These are phyloP conservation scores for Fusarium sp. DNA, from an alignment of 2,329 filamentous ascomycete genomes.

Conservation along the genomic window DNA sequence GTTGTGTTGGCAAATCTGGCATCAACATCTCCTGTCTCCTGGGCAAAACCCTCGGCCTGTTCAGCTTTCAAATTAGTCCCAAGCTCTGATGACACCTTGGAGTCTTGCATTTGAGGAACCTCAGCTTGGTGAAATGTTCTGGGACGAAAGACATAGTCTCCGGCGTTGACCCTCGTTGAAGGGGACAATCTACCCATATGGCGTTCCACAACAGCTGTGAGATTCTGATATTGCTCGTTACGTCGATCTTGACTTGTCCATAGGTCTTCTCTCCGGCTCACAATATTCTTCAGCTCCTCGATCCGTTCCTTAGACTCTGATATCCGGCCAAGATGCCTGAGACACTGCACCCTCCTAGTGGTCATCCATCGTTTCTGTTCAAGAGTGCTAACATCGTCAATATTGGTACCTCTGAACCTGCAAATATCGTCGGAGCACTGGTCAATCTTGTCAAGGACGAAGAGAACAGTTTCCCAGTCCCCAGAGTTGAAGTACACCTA, in stretches of 20 bases:
- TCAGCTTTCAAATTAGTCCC: not conserved
- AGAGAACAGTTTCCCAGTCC: not conserved
- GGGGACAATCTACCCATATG: not conserved
- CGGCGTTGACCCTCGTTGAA: not conserved
- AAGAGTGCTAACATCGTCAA: not conserved
- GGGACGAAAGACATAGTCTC: not conserved
- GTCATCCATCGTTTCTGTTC: not conserved
- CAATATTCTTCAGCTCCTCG: not conserved
- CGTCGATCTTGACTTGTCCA: not conserved
- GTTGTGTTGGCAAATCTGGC: not conserved
- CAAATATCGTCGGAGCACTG: not conserved
- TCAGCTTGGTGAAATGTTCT: not conserved
- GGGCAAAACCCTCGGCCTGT: fast-evolving
- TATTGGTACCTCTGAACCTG: not conserved
- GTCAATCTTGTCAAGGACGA: not conserved
- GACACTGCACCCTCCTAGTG: not conserved
- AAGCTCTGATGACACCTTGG: not conserved
- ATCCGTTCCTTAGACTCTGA: not conserved
- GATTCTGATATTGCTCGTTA: not conserved
- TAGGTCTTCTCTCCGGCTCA: not conserved
- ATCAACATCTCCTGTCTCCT: not conserved
- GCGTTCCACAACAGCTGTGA: not conserved
- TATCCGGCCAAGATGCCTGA: not conserved
- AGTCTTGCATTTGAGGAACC: not conserved
- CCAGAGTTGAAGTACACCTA: not conserved